Conservation (phyloP, 495 filamentous ascomycete genomes). For the Parathielavia appendiculata region DNA sequence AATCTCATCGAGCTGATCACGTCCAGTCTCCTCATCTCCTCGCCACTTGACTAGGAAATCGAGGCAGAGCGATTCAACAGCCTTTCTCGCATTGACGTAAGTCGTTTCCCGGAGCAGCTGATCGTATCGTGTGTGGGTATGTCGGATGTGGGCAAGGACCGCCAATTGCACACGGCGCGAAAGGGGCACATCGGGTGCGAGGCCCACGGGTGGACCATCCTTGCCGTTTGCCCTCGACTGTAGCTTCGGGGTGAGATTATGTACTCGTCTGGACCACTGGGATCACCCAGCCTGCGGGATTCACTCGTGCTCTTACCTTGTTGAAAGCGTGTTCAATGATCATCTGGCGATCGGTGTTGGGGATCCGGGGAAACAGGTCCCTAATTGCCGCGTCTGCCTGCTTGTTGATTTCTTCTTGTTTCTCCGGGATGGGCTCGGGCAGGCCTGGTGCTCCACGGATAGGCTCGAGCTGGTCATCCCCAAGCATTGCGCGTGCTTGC, state of each 20-base stretch:
- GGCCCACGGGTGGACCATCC: conserved; percentile 55
- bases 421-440: conserved; percentile 50
- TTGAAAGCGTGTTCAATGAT: conserved; percentile 81
- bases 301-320: conserved; percentile 50
- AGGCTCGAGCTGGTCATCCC: conserved; percentile 20
- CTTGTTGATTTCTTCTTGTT: conserved; percentile 61
- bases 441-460: conserved; percentile 21
- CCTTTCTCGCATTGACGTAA: conserved; percentile 64
- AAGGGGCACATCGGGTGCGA: conserved; percentile 58
- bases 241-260: conserved; percentile 11
- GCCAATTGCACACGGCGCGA: conserved; percentile 76
- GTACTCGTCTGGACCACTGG: not conserved
- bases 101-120: conserved; percentile 57
- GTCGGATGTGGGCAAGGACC: conserved; percentile 79
- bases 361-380: conserved; percentile 85
- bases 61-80: conserved; percentile 65
- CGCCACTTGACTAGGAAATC: conserved; percentile 79
- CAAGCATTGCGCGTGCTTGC: conserved; percentile 37
- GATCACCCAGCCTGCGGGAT: conserved; percentile 4
- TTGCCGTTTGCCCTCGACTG: conserved; percentile 36
- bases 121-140: conserved; percentile 84
- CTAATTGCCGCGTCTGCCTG: conserved; percentile 68
- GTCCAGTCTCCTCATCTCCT: conserved; percentile 74
- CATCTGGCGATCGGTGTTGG: conserved; percentile 64
- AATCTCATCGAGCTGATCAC: conserved; percentile 70